Conservation (phyloP, 306 rosid species). For the Quercus dentata region DNA sequence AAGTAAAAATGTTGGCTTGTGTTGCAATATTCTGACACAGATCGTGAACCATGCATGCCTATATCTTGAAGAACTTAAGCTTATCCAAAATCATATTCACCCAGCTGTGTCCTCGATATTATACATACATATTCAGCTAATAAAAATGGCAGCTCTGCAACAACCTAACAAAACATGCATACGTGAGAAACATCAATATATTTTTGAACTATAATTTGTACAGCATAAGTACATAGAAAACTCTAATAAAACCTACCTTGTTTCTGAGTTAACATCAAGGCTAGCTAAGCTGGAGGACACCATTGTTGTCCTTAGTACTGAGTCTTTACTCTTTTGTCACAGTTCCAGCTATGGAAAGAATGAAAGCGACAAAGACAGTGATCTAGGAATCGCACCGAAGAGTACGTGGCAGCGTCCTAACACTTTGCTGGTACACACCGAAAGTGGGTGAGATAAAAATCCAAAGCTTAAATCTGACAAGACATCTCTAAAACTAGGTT, state of each 20-base stretch:
- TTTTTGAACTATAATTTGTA: too few relatives aligned
- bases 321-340: background rate
- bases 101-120: too few relatives aligned
- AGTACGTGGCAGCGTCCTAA: background rate
- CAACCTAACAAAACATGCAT: too few relatives aligned
- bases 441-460: conserved; percentile 9
- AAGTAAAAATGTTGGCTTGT: background rate
- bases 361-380: background rate
- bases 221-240: too few relatives aligned
- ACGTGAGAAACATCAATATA: too few relatives aligned
- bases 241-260: too few relatives aligned
- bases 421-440: background rate
- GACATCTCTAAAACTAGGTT: background rate
- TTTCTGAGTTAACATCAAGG: too few relatives aligned
- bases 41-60: background rate
- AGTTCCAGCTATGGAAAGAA: background rate
- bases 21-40: background rate
- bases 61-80: background rate
- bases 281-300: too few relatives aligned
- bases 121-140: background rate
- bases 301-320: too few relatives aligned
- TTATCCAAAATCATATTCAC: background rate
- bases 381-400: background rate
- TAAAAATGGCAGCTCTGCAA: background rate
- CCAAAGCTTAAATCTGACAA: background rate